These are phyloP conservation scores for Beverwykella pulmonaria DNA, from an alignment of 495 filamentous ascomycete genomes.

Conservation along the genomic window DNA sequence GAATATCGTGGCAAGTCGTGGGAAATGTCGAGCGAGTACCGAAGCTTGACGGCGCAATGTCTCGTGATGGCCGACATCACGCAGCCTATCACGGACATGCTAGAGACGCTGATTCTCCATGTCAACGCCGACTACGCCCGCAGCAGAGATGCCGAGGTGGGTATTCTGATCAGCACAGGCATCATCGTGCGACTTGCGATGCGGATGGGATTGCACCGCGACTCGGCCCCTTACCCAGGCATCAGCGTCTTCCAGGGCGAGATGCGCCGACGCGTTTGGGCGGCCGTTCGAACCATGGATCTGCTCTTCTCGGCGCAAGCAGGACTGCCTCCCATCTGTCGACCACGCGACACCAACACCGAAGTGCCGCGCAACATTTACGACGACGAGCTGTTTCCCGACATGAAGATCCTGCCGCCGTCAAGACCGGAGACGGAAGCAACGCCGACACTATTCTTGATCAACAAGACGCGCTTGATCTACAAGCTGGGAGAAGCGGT, in stretches of 20 bases:
- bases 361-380: slow-evolving; percentile 85
- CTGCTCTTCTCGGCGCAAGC: slow-evolving; percentile 88
- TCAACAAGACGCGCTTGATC: slow-evolving; percentile 71
- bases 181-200: slow-evolving; percentile 84
- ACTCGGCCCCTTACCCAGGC: slow-evolving; percentile 78
- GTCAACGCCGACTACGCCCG: slow-evolving; percentile 78
- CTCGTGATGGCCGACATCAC: slow-evolving; percentile 87
- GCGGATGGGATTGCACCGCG: slow-evolving; percentile 94
- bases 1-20: slow-evolving; percentile 61
- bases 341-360: slow-evolving; percentile 79
- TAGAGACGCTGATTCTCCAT: slow-evolving; percentile 89
- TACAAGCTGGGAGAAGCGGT: slow-evolving; percentile 65
- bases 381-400: slow-evolving; percentile 89
- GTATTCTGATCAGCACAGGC: slow-evolving; percentile 78
- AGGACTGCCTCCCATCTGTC: slow-evolving; percentile 87
- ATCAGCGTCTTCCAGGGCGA: slow-evolving; percentile 88
- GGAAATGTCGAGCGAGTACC: slow-evolving; percentile 76
- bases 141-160: slow-evolving; percentile 77
- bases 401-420: slow-evolving; percentile 73
- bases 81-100: slow-evolving; percentile 77
- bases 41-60: slow-evolving; percentile 82
- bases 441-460: slow-evolving; percentile 88
- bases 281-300: slow-evolving; percentile 78
- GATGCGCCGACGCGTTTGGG: slow-evolving; percentile 88
- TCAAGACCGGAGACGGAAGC: slow-evolving; percentile 73